phyloP scores from a whole-genome alignment of 2,329 filamentous ascomycete genomes.

The Cercospora canescens region DNA sequence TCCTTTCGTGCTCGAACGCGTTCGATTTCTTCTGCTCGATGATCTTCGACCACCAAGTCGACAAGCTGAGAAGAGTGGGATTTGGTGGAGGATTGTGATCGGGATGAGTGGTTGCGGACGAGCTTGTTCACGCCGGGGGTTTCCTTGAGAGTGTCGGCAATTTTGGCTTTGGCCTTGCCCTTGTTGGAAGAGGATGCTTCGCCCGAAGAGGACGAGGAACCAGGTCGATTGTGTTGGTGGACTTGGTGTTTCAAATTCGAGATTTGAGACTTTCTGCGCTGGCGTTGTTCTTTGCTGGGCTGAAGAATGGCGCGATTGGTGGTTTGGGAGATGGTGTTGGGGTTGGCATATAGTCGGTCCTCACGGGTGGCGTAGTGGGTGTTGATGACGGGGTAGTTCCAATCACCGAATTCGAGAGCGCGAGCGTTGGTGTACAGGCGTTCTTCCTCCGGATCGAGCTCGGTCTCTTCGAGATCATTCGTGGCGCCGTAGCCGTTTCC shows the following conservation, averaged over 20 bases:
- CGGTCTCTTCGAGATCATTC: conserved; percentile 51
- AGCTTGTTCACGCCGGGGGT: conserved; percentile 40
- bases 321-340: conserved; percentile 55
- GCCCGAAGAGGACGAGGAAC: conserved; percentile 39
- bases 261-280: conserved; percentile 50
- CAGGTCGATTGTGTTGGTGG: conserved; percentile 39
- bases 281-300: conserved; percentile 51
- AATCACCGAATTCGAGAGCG: conserved; percentile 79
- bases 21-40: conserved; percentile 61
- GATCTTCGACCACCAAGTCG: conserved; percentile 67
- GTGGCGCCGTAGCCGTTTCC: conserved; percentile 47
- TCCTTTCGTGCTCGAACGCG: conserved; percentile 63
- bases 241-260: conserved; percentile 43
- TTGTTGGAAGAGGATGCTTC: conserved; percentile 29
- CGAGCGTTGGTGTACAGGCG: conserved; percentile 68
- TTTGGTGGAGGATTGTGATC: conserved; percentile 36
- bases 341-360: conserved; percentile 58
- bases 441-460: conserved; percentile 71
- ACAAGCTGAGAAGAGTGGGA: conserved; percentile 65
- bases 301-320: conserved; percentile 57
- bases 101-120: conserved; percentile 51
- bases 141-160: conserved; percentile 20
- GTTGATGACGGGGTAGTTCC: conserved; percentile 97
- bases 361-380: conserved; percentile 73
- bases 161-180: conserved; percentile 32